Conservation (phyloP, 2,329 filamentous ascomycete genomes). For the Graphiopsis chlorocephala region DNA sequence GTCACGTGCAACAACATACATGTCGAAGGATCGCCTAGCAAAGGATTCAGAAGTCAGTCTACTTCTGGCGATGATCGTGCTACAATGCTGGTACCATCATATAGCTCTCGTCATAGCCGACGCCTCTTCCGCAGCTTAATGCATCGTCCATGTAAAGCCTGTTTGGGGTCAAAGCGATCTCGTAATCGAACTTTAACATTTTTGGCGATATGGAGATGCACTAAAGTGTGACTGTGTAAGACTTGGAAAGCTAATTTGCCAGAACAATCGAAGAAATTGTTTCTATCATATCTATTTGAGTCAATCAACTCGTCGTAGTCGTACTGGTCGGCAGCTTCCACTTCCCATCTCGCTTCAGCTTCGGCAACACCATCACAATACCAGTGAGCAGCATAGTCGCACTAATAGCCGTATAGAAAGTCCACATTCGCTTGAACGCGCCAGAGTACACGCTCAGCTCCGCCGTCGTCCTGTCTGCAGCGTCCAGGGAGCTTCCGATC, state of each 20-base stretch:
- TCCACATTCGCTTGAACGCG: constrained; percentile 8
- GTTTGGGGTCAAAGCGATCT: too few relatives aligned
- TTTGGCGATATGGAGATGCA: not conserved
- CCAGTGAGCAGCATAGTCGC: not conserved
- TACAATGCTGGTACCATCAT: not conserved
- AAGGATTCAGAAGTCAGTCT: not conserved
- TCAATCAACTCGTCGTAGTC: not conserved
- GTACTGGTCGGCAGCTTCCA: not conserved
- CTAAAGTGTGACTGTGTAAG: not conserved
- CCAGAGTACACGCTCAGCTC: not conserved
- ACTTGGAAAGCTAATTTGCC: too few relatives aligned
- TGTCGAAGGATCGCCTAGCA: not conserved
- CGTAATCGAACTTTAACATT: not conserved
- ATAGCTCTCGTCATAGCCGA: not conserved
- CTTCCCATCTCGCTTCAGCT: not conserved
- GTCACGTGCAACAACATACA: not conserved
- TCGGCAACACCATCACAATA: not conserved
- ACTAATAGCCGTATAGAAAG: constrained; percentile 4
- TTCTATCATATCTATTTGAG: not conserved
- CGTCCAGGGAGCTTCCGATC: constrained; percentile 7
- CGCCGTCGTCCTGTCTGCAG: not conserved
- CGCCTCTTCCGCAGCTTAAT: not conserved
- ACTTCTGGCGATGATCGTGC: not conserved
- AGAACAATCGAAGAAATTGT: not conserved
- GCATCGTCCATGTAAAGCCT: not conserved